Conservation (phyloP, 2,329 filamentous ascomycete genomes). For the Trichoderma pleuroti region DNA sequence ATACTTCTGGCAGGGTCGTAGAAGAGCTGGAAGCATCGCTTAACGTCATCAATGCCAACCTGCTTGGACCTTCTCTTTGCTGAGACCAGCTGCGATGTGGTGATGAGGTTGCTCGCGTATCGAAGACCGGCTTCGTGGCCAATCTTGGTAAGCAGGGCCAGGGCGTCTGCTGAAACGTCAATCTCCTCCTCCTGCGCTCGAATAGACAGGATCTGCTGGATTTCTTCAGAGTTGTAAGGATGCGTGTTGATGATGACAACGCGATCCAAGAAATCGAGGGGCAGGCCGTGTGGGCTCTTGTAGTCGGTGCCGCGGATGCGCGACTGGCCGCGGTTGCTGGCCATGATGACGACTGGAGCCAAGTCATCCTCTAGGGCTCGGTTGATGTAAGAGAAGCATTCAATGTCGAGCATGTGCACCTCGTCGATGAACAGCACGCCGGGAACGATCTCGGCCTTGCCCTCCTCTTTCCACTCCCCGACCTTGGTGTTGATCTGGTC, state of each 20-base stretch:
- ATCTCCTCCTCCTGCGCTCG: constrained; percentile 95
- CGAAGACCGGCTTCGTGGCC: constrained; percentile 86
- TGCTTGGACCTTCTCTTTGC: constrained; percentile 83
- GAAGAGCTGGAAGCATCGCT: constrained; percentile 90
- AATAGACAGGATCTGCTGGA: constrained; percentile 88
- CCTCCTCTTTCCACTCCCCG: constrained; percentile 98
- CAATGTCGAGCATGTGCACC: constrained; percentile 99
- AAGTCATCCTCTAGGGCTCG: constrained; percentile 91
- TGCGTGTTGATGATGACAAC: constrained; percentile 96
- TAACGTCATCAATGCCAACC: constrained; percentile 82
- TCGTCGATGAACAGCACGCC: constrained; percentile 98
- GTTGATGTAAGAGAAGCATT: constrained; percentile 99
- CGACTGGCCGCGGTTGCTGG: constrained; percentile 89
- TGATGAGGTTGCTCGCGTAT: constrained; percentile 98
- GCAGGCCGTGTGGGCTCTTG: constrained; percentile 86
- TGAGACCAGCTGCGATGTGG: constrained; percentile 81
- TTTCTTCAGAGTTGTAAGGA: constrained; percentile 75
- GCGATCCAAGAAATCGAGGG: constrained; percentile 91
- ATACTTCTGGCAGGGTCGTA: constrained; percentile 86
- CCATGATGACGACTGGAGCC: constrained; percentile 98
- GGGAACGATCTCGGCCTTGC: constrained; percentile 96
- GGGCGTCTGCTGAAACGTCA: constrained; percentile 81
- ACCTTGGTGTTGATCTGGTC: constrained; percentile 99
- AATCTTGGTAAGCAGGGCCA: constrained; percentile 92
- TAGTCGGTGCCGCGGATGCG: constrained; percentile 93